phyloP scores from a whole-genome alignment of 1,284 basidiomycete species.

The Sanghuangporus weigelae region DNA sequence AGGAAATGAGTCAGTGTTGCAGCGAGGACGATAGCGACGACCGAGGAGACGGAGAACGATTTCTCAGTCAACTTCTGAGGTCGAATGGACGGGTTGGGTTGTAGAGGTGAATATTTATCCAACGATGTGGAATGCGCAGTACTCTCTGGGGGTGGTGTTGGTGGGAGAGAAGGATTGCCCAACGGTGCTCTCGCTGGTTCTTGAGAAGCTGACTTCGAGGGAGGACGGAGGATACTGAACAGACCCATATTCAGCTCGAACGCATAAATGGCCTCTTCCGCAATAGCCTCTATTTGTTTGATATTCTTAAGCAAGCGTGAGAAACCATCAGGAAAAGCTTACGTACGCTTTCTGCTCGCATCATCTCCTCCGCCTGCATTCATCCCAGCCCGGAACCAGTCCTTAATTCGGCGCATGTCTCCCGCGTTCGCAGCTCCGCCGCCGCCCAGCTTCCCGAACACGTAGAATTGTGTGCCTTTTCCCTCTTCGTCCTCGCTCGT shows the following conservation, averaged over 20 bases:
- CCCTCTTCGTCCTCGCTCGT: slow-evolving; percentile 25
- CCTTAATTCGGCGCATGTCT: slow-evolving; percentile 72
- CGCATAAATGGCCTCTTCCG: slow-evolving; percentile 62
- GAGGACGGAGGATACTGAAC: slow-evolving; percentile 44
- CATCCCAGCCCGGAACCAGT: slow-evolving; percentile 74
- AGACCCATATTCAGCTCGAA: slow-evolving; percentile 67
- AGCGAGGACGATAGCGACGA: slow-evolving; percentile 43
- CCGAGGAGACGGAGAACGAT: slow-evolving; percentile 32
- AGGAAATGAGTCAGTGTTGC: slow-evolving; percentile 47
- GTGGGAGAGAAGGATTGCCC: slow-evolving; percentile 26
- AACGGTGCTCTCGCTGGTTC: slow-evolving; percentile 17
- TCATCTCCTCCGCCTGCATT: slow-evolving; percentile 55
- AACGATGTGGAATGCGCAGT: background rate
- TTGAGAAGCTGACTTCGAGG: slow-evolving; percentile 10
- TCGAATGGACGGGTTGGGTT: slow-evolving; percentile 9
- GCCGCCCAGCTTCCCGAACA: slow-evolving; percentile 55
- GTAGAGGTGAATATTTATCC: slow-evolving; percentile 9
- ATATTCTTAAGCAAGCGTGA: background rate
- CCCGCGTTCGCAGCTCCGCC: slow-evolving; percentile 39
- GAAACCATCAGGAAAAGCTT: background rate
- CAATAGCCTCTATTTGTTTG: slow-evolving; percentile 32
- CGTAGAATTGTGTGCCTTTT: slow-evolving; percentile 64
- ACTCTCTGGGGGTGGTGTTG: slow-evolving; percentile 5
- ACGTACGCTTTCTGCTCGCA: slow-evolving; percentile 50
- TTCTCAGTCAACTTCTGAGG: slow-evolving; percentile 15